Percentiles rank a stretch among this genome's conserved stretches.
phyloP scores from a whole-genome alignment of 2,329 filamentous ascomycete genomes.

The Aspergillus alliaceus region DNA sequence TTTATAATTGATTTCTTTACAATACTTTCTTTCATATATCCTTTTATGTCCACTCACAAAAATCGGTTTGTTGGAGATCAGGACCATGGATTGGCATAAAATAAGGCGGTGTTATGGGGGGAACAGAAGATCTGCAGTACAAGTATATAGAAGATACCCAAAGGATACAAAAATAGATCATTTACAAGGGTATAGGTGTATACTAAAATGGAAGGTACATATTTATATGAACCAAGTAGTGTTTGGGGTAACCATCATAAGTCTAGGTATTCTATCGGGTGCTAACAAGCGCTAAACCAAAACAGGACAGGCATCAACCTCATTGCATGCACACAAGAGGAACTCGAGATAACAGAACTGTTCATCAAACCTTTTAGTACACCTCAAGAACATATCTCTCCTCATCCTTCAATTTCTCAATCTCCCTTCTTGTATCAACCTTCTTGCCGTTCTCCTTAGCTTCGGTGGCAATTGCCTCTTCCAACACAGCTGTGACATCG shows the following conservation, averaged over 20 bases:
- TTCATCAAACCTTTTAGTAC: constrained; percentile 59
- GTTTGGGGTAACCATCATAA: too few relatives aligned
- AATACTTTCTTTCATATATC: background rate
- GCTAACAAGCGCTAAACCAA: constrained; percentile 21
- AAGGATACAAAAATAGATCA: constrained; percentile 6
- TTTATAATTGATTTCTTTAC: constrained; percentile 2
- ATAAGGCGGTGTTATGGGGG: background rate
- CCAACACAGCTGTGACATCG: constrained; percentile 88
- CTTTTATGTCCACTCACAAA: background rate
- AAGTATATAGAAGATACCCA: constrained; percentile 19
- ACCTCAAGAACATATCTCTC: constrained; percentile 94
- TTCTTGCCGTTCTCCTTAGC: constrained; percentile 69
- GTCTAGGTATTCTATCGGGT: background rate
- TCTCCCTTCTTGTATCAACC: constrained; percentile 83
- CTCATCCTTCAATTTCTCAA: constrained; percentile 95
- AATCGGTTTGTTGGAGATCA: background rate
- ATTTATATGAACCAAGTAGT: background rate
- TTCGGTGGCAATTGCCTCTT: constrained; percentile 84
- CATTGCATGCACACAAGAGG: constrained; percentile 6
- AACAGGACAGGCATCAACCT: constrained; percentile 13
- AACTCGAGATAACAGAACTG: background rate
- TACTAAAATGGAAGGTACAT: too few relatives aligned
- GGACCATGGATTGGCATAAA: background rate
- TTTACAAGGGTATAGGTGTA: background rate
- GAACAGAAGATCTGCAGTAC: background rate